Conservation (phyloP, 2,329 filamentous ascomycete species). For the Botrytis aclada region DNA sequence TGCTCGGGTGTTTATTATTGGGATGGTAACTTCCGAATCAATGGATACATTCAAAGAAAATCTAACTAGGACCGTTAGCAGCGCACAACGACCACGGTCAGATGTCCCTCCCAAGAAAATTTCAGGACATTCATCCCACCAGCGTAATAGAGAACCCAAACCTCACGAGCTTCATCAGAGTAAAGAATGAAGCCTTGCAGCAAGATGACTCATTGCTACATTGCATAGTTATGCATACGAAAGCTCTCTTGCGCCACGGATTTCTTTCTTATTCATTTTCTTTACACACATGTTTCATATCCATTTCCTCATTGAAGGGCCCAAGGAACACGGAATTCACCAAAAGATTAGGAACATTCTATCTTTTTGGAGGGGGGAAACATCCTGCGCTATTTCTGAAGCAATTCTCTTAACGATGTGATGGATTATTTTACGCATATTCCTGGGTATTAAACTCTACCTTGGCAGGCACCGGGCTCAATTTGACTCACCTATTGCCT, state of each 20-base stretch:
- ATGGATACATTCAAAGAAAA: neutral
- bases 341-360: neutral
- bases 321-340: too few species aligned
- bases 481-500: neutral
- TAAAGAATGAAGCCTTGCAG: too few species aligned
- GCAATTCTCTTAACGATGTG: neutral
- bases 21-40: slow-evolving; percentile 7
- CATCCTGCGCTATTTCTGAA: too few species aligned
- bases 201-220: neutral
- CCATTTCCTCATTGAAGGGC: neutral
- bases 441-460: too few species aligned
- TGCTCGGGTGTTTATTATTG: slow-evolving; percentile 26
- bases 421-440: neutral
- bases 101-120: neutral
- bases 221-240: neutral
- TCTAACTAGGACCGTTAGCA: too few species aligned
- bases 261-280: too few species aligned
- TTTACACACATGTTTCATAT: neutral
- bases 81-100: neutral
- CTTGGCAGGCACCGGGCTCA: too few species aligned
- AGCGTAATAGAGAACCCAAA: neutral
- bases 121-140: neutral
- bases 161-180: neutral
- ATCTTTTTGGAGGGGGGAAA: neutral
- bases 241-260: neutral